Evolutionary conservation across 345 rosid genomes (phyloP), one percentile per base, ranked within the genome.

Genomic region (Gossypium herbaceum): DNA sequence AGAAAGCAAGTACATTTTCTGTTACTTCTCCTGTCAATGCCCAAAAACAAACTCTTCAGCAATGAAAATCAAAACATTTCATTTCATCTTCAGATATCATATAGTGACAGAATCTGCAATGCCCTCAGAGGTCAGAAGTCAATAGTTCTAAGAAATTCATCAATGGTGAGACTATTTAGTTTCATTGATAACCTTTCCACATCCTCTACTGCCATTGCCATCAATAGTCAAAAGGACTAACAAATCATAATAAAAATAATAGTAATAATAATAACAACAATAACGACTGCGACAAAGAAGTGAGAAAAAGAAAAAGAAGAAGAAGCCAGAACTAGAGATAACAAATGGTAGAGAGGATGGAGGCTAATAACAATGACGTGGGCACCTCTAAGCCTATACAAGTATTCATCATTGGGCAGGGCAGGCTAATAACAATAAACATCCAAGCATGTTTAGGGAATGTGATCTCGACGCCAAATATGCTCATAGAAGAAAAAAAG

Each of bases 331-430:
- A 68, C 41, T 24, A 24, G 9, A 6, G 57, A 68, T 48, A 17
- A 48, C 24, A 50, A 47, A 27, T 13, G 15, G 72, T 12, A 19
- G 62, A 29, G 19, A 52, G 60, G 60, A 52, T 52, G 47, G 73
- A 54, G 73, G 73, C 15, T 8, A 51, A 70, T 27, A 52, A 54
- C 17, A 5, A 54, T n/a, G 47, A 15, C 11, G 12, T 11, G 12
- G 74, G 24, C 34, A 54, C 74, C 25, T 29, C 45, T 11, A 3
- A 6, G 43, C 3, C 54, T 2, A 60, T 13, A 25, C 12, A 55
- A 44, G 9, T 39, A 54, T 71, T 13, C 74, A 71, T 71, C 74
- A 71, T 71, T 4, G 41, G 50, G 74, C 62, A 54, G 1, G 17
- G 55, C 5, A 2, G 55, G 25, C 2, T 1, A 7, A 45, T 6